A percentile compares a stretch with the other conserved stretches of the same genome.
Conservation (phyloP, 2,329 filamentous ascomycete genomes). For the Dothiorella sarmentorum region DNA sequence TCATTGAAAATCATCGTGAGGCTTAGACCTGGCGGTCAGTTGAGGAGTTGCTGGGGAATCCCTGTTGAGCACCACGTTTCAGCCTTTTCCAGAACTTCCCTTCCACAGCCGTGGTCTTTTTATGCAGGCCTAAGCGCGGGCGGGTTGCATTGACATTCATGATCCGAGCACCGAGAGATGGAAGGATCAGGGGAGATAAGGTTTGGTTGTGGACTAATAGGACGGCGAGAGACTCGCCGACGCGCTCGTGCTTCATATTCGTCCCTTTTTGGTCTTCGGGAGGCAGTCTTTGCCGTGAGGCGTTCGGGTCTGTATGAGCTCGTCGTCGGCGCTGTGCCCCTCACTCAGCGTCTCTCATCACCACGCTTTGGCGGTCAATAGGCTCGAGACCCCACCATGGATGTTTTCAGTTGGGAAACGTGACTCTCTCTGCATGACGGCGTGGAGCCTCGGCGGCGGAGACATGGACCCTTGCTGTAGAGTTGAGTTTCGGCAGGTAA, state of each 20-base stretch:
- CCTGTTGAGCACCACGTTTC: neutral
- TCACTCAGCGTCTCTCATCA: neutral
- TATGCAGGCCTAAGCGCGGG: neutral
- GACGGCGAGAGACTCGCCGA: neutral
- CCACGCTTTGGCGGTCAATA: neutral
- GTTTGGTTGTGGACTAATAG: neutral
- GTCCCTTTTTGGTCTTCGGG: too few species aligned
- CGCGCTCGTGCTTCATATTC: neutral
- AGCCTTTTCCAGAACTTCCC: neutral
- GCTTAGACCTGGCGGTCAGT: constrained; percentile 2
- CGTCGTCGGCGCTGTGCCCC: neutral
- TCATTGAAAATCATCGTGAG: neutral
- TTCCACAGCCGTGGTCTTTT: too few species aligned
- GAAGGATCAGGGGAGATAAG: constrained; percentile 1
- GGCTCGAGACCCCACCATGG: neutral
- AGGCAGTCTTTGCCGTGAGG: neutral
- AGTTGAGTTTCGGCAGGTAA: neutral
- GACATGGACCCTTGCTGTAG: neutral
- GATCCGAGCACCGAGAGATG: too few species aligned
- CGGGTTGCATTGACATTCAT: neutral
- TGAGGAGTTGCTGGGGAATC: neutral
- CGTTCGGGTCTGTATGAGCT: neutral
- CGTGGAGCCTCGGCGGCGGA: too few species aligned
- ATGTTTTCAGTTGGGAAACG: too few species aligned
- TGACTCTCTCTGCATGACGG: too few species aligned